Base-by-base conservation (phyloP, 1,284 basidiomycete species). In the Phaffia rhodozyma region DNA sequence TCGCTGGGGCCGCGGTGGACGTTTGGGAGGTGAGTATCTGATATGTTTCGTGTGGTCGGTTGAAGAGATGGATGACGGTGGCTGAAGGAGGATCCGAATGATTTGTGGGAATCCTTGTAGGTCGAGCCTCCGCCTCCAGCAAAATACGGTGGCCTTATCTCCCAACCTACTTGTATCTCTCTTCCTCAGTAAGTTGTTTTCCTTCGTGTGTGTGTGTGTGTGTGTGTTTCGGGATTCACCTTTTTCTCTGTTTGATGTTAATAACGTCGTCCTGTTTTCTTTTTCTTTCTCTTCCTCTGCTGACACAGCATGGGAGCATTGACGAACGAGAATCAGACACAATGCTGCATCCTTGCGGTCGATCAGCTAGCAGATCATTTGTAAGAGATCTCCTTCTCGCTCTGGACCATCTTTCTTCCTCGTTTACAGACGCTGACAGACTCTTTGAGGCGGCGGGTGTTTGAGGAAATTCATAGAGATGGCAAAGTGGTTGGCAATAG, bases 1-100 rank as follows among this genome's bases (percentile, higher is more conserved):
- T 82, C n/a, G 77, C 73, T 0, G 79, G 80, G 5, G 80, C 80
- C 0, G 80, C 77, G 0, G 67, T 81, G 6, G 81, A 81, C 66
- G 80, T 81, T 3, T 75, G 77, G 56, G 77, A 76, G 60, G 71
- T 65, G 18, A 58, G 57, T 30, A 3, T 6, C 13, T 32, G 13
- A 23, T 30, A 25, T 52, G 25, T 27, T 43, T 43, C 38, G 5
- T 43, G 2, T 43, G 38, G 38, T 16, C 16, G 38, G 13, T 43
- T 16, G 51, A n/a, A 16, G 51, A 30, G 20, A 53, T 53, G 51
- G 20, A 16, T 11, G 13, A 43, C 16, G 38, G 2, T 43, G 38
- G 13, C 38, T 43, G 38, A 43, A 2, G 38, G 13, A 43, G 13
- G 32, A 4, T 34, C 32, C 2, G 20, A 53, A 53, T 30, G 51